Evolutionary conservation across 148 eudicot species (phyloP), one percentile per base, ranked within the genome.

Genomic region (Persicaria maculosa): DNA sequence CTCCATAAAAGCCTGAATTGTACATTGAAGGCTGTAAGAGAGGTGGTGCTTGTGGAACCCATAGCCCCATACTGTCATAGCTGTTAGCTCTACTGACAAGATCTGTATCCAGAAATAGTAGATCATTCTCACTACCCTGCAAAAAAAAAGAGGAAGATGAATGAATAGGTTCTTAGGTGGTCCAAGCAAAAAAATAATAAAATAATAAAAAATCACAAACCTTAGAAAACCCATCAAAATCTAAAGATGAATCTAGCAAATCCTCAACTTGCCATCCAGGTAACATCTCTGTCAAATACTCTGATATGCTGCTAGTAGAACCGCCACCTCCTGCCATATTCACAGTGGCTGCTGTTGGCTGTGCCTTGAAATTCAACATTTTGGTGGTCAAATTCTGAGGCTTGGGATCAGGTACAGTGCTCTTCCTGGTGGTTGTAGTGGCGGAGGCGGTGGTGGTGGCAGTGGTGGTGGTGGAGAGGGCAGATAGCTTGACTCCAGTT

Each of bases 191-290:
- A 12, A 22, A 17, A 20, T 3, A 2, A 6, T 12, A 22, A 19
- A 20, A 1, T 0, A 1, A 15, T 9, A 45, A 45, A 19, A 44
- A 47, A 14, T 43, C 45, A 53, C 88, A 68, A 61, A 87, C 93
- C 93, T 90, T 79, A 5, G 17, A 73, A 65, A 83, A 78, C 59
- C 81, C 81, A 54, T 54, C 75, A 58, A 85, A 71, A 40, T 82
- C 61, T 43, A 85, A 57, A 31, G 85, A 64, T 16, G 84, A 77
- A 77, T 92, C 89, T 50, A 83, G 57, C 19, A 93, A 77, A 47
- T 93, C 96, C 71, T 93, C 93, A 73, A 93, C 89, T 67, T 87
- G 89, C 96, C 97, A 93, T 31, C 92, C 96, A 3, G 97, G 97
- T 50, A 87, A 67, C 77, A 73, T 90, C 80, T 93, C 92, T 16